Base-by-base conservation (phyloP, 176 grass and related monocot genomes). In the Triticum urartu region DNA sequence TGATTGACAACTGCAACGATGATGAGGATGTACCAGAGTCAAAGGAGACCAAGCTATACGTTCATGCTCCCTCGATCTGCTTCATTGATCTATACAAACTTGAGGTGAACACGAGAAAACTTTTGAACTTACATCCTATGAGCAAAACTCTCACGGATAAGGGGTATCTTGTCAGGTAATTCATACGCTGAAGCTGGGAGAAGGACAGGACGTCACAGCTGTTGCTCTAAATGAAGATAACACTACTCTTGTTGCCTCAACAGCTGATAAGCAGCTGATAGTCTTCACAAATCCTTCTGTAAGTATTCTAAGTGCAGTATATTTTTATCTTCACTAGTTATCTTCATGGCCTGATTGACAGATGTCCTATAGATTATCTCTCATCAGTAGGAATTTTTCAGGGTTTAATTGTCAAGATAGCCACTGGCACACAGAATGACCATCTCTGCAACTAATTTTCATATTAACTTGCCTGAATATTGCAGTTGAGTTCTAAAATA, bases 81-180 rank as follows among this genome's bases (percentile, higher is more conserved):
- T 90, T 99, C 87, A 77, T 99, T 74, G 87, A 99, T 91, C 90
- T 99, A 67, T 88, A 94, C 54, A 95, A 89, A 81, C 92, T 99
- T n/a, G 84, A 99, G 94, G 97, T 96, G 94, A 90, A 68, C 24
- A 59, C 38, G 61, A n/a, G 11, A 34, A 58, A 66, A 42, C 32
- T 78, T 94, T 42, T 80, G 17, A 17, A 25, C 11, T 74, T 39
- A 15, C 35, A 6, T 80, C 32, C 79, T 68, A 11, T 50, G 21
- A 33, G 30, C 68, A 86, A 54, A 87, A 56, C 32, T 91, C 77
- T 91, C 7, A 87, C 17, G n/a, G 52, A 26, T 63, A 68, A 76
- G 17, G 50, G 67, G 42, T 85, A 54, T 34, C 45, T 18, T 88
- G 54, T 60, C 90, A 98, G 97, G 89, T 96, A 75, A 93, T 91